phyloP scores from a whole-genome alignment of 2,329 filamentous ascomycete genomes.

The Trichophyton benhamiae region DNA sequence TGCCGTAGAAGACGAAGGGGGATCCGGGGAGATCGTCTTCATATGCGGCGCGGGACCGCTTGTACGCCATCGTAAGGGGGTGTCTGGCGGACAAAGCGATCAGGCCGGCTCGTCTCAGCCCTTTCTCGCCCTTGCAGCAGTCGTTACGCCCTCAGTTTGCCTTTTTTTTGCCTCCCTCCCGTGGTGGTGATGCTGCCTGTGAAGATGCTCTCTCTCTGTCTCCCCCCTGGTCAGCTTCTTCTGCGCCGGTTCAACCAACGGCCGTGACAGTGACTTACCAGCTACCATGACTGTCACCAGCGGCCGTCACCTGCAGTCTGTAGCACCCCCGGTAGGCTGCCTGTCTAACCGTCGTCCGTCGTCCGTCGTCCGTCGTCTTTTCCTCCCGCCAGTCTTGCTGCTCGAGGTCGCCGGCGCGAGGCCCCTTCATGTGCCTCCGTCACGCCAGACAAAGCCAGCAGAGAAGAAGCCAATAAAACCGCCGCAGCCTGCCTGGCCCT shows the following conservation, averaged over 20 bases:
- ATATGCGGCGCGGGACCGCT: constrained; percentile 65
- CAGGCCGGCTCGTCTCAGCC: not conserved
- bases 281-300: not conserved
- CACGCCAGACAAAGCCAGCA: not conserved
- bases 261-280: too few relatives aligned
- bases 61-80: constrained; percentile 52
- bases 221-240: too few relatives aligned
- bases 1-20: constrained; percentile 70
- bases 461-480: not conserved
- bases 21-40: constrained; percentile 60
- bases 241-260: too few relatives aligned
- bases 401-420: not conserved
- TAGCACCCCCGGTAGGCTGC: too few relatives aligned
- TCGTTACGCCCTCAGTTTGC: too few relatives aligned
- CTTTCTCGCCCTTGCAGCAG: not conserved
- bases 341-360: not conserved
- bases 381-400: not conserved
- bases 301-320: not conserved
- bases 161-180: too few relatives aligned
- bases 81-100: not conserved
- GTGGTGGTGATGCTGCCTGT: too few relatives aligned
- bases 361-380: not conserved
- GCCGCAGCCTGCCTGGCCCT: not conserved
- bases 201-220: too few relatives aligned
- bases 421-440: not conserved